Evolutionary conservation across 345 rosid species (phyloP).

Genomic region (Bruguiera parviflora): DNA sequence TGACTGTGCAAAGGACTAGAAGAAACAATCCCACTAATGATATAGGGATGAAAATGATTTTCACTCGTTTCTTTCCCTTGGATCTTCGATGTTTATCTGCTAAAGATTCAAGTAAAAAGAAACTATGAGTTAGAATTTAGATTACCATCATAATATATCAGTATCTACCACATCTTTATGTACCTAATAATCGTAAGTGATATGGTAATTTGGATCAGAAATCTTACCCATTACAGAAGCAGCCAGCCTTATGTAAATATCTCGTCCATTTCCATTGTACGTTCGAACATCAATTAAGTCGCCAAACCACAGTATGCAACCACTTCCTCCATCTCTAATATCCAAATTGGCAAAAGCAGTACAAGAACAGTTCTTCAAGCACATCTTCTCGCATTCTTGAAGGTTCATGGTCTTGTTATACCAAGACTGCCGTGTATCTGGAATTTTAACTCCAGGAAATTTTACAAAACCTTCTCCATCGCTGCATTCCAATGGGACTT

Average conservation of each 20-base stretch:
- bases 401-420: constrained; percentile 5
- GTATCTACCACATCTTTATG: no score
- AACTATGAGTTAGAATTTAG: no score
- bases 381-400: constrained; percentile 9
- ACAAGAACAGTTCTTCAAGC: constrained; percentile 11
- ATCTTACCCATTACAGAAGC: constrained; percentile 35
- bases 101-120: not conserved
- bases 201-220: no score
- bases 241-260: constrained; percentile 37
- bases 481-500: constrained; percentile 6
- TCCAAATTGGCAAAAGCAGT: constrained; percentile 16
- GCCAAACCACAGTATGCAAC: constrained; percentile 14
- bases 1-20: constrained; percentile 16
- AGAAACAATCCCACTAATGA: constrained; percentile 11
- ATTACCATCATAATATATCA: no score
- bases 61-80: constrained; percentile 12
- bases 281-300: constrained; percentile 11
- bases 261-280: constrained; percentile 28
- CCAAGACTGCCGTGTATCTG: constrained; percentile 13
- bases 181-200: no score
- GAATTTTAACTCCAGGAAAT: constrained; percentile 7
- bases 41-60: constrained; percentile 20
- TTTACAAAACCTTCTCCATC: constrained; percentile 15
- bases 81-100: constrained; percentile 14
- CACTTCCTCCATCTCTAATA: constrained; percentile 20